Evolutionary conservation across 805 yeast species (phyloP).

Genomic region (Hanseniaspora occidentalis): DNA sequence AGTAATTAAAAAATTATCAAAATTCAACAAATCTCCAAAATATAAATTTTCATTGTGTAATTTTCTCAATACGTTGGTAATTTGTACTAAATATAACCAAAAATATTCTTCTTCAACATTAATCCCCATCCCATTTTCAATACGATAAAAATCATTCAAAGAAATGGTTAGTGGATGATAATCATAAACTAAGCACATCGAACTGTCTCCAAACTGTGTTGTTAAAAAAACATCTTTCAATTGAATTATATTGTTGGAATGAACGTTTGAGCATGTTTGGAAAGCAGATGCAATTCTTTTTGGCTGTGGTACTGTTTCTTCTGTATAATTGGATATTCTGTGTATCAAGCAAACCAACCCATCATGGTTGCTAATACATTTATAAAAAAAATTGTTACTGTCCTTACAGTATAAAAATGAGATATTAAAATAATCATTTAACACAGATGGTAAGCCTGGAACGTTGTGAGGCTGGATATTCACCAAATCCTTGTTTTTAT

Average conservation of each 20-base stretch:
- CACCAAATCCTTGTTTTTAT: conserved; percentile 69
- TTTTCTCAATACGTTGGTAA: conserved; percentile 3
- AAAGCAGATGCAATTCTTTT: conserved; percentile 44
- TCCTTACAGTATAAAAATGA: conserved; percentile 34
- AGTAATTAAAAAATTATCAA: conserved; percentile 62
- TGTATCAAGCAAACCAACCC: conserved; percentile 70
- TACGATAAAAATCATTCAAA: conserved; percentile 54
- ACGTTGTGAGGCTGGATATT: conserved; percentile 1
- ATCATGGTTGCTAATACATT: conserved; percentile 66
- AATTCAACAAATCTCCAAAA: conserved; percentile 43
- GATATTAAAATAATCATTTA: conserved; percentile 74
- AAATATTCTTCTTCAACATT: conserved; percentile 26
- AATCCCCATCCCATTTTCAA: conserved; percentile 10
- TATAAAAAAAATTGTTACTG: conserved; percentile 51
- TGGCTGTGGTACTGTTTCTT: conserved; percentile 34
- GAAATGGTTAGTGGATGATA: conserved; percentile 71
- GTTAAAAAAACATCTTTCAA: conserved; percentile 78
- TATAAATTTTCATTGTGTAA: conserved; percentile 4
- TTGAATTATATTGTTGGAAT: conserved; percentile 46
- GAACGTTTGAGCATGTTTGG: conserved; percentile 48
- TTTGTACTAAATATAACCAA: conserved; percentile 69
- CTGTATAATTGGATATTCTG: conserved; percentile 47
- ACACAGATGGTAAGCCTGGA: conserved; percentile 63
- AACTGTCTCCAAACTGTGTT: conserved; percentile 69
- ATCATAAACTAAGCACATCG: conserved; percentile 71